These are phyloP conservation scores for Rubia balearica DNA, from an alignment of 305 asterid genomes.

Conservation along the genomic window DNA sequence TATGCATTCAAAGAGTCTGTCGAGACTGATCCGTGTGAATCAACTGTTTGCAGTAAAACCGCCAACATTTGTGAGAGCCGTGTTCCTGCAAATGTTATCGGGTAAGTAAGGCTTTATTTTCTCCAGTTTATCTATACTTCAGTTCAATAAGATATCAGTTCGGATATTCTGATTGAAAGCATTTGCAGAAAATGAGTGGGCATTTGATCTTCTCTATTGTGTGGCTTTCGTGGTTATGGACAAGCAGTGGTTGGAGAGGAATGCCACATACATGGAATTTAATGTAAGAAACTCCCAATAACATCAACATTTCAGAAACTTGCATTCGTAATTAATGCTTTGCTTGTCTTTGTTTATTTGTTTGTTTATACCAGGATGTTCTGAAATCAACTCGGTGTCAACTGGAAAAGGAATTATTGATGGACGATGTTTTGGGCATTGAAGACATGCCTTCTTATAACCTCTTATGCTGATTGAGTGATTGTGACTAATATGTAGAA, in stretches of 20 bases:
- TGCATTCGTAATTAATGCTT: neutral
- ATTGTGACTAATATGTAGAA: neutral
- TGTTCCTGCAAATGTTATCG: slow-evolving; percentile 37
- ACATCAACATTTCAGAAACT: neutral
- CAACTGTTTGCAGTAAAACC: slow-evolving; percentile 31
- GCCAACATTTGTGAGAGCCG: slow-evolving; percentile 30
- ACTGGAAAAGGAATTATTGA: slow-evolving; percentile 61
- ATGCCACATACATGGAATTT: slow-evolving; percentile 77
- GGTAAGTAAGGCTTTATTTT: slow-evolving; percentile 19
- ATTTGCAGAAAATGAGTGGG: slow-evolving; percentile 74
- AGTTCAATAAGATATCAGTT: too few species aligned
- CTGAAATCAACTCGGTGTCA: slow-evolving; percentile 50
- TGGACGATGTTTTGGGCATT: slow-evolving; percentile 57
- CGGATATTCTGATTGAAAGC: neutral
- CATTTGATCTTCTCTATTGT: slow-evolving; percentile 73
- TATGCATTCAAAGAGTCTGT: neutral
- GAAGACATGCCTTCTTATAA: slow-evolving; percentile 77
- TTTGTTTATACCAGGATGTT: slow-evolving; percentile 38
- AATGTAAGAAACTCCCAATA: slow-evolving; percentile 39
- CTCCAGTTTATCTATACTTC: too few species aligned
- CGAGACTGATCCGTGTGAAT: neutral
- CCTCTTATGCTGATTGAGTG: slow-evolving; percentile 36
- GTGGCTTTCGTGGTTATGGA: slow-evolving; percentile 81
- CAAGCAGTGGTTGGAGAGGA: slow-evolving; percentile 74
- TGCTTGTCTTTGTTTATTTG: neutral